These are phyloP conservation scores for Camelina sativa DNA, from an alignment of 345 rosid genomes.

Conservation along the genomic window DNA sequence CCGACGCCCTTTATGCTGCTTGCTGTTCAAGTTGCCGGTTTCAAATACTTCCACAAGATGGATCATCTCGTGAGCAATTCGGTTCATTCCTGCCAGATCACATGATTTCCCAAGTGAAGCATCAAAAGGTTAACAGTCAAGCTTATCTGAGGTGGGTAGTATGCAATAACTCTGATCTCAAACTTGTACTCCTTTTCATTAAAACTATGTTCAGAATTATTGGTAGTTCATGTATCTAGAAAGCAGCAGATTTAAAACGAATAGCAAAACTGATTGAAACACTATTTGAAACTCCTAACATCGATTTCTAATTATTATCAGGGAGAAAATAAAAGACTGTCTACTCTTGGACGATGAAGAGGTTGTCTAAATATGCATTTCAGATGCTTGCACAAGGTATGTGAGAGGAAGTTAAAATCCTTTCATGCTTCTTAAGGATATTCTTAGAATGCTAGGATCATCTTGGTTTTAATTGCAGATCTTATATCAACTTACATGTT, in stretches of 20 bases:
- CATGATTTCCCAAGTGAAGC: slow-evolving; percentile 54
- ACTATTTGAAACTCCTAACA: background rate
- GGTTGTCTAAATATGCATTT: slow-evolving; percentile 47
- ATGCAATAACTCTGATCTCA: background rate
- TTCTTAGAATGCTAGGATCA: slow-evolving; percentile 1
- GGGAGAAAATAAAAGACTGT: slow-evolving; percentile 85
- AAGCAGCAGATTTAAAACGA: background rate
- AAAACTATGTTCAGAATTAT: background rate
- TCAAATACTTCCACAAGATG: slow-evolving; percentile 82
- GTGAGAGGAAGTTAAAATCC: background rate
- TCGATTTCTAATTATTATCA: slow-evolving; percentile 37
- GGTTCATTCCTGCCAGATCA: slow-evolving; percentile 58
- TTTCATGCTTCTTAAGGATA: background rate
- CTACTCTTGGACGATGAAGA: slow-evolving; percentile 71
- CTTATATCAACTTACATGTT: background rate
- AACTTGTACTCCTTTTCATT: background rate
- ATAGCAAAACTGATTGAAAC: background rate
- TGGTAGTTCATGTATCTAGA: background rate
- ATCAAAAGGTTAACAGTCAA: slow-evolving; percentile 35
- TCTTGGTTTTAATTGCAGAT: background rate
- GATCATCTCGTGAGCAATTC: slow-evolving; percentile 59
- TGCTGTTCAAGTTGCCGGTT: slow-evolving; percentile 88
- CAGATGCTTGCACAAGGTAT: slow-evolving; percentile 5
- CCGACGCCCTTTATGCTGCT: slow-evolving; percentile 51
- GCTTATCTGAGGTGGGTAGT: slow-evolving; percentile 63